Evolutionary conservation across 768 basidiomycete species (phyloP).

Genomic region (Zangia roseola): DNA sequence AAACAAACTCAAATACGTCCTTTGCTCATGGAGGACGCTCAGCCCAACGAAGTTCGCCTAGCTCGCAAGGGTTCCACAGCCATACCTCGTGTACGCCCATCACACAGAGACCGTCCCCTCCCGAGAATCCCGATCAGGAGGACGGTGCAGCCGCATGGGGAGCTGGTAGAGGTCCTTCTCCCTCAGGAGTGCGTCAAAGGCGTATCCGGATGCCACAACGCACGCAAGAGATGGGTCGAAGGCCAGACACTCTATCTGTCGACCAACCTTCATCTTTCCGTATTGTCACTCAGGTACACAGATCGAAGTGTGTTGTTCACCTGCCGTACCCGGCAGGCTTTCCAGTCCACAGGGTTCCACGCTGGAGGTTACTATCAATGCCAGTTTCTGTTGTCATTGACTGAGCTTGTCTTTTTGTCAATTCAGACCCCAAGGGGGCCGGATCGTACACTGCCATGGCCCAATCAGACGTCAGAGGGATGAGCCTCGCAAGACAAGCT

Average conservation of each 20-base stretch:
- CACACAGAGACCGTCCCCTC: neutral
- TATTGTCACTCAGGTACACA: conserved; percentile 8
- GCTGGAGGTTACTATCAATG: conserved; percentile 6
- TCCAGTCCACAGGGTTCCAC: neutral
- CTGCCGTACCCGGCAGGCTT: conserved; percentile 1
- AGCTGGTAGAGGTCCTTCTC: conserved; percentile 4
- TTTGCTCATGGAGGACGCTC: conserved; percentile 34
- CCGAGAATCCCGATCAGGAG: neutral
- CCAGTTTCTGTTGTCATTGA: neutral
- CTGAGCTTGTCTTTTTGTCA: conserved; percentile 1
- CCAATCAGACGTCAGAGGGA: neutral
- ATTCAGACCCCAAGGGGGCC: neutral
- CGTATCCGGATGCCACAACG: conserved; percentile 2
- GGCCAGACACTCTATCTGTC: conserved; percentile 7
- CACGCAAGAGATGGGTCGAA: conserved; percentile 13
- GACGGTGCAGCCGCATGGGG: neutral
- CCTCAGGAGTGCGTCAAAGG: conserved; percentile 15
- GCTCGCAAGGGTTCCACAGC: conserved; percentile 31
- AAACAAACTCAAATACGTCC: conserved; percentile 25
- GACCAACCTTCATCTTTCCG: conserved; percentile 8
- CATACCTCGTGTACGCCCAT: conserved; percentile 28
- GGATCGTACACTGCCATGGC: neutral
- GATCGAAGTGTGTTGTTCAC: conserved; percentile 9
- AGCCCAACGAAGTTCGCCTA: conserved; percentile 40
- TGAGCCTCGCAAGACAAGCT: neutral